Conservation (phyloP, 345 rosid species). For the Eucalyptus sp. region DNA sequence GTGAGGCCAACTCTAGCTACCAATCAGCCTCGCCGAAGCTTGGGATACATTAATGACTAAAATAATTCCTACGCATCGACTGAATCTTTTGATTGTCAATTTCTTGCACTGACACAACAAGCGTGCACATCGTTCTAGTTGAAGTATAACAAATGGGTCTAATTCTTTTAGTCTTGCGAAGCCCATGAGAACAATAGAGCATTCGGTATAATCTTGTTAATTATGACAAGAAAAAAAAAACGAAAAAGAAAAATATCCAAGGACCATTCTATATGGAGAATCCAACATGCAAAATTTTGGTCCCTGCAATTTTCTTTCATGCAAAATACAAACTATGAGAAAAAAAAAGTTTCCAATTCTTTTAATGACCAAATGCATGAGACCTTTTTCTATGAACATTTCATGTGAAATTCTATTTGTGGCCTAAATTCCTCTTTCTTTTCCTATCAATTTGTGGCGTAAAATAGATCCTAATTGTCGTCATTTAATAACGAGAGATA, state of each 20-base stretch:
- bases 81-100: background rate
- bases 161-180: background rate
- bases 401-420: no score
- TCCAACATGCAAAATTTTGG: background rate
- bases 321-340: background rate
- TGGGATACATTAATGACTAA: background rate
- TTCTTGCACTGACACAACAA: background rate
- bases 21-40: background rate
- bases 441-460: no score
- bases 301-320: background rate
- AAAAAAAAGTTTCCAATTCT: background rate
- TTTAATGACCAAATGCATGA: no score
- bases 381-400: no score
- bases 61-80: background rate
- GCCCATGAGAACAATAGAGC: background rate
- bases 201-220: background rate
- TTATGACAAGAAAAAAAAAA: background rate
- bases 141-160: background rate
- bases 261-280: background rate
- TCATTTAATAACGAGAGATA: no score
- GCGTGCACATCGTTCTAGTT: background rate
- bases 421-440: no score
- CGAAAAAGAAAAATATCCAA: background rate
- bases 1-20: no score
- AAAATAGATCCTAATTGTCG: no score